Percentiles rank a stretch among this genome's conserved stretches.
Conservation (phyloP, 305 asterid genomes). For the Monarda citriodora region DNA sequence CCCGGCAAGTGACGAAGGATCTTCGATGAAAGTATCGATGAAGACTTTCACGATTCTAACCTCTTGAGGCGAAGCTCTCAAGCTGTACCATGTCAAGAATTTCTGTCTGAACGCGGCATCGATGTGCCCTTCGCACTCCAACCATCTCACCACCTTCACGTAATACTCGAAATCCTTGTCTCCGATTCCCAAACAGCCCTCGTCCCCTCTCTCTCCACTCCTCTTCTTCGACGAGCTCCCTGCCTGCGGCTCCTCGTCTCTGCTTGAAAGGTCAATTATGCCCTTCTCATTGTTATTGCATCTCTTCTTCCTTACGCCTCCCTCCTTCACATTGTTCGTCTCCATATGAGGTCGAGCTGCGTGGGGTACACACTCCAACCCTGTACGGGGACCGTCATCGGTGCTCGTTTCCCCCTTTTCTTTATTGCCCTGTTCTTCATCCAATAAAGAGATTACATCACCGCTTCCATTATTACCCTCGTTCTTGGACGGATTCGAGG, state of each 20-base stretch:
- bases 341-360: slow-evolving; percentile 47
- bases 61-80: slow-evolving; percentile 76
- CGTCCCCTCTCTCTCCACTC: slow-evolving; percentile 36
- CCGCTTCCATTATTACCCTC: slow-evolving; percentile 29
- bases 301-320: slow-evolving; percentile 37
- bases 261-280: slow-evolving; percentile 26
- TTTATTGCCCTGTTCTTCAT: slow-evolving; percentile 37
- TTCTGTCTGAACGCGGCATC: slow-evolving; percentile 70
- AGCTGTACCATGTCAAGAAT: slow-evolving; percentile 87
- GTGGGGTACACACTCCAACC: slow-evolving; percentile 42
- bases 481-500: slow-evolving; percentile 27
- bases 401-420: slow-evolving; percentile 49
- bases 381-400: slow-evolving; percentile 42
- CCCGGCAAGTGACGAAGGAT: slow-evolving; percentile 72
- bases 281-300: slow-evolving; percentile 32
- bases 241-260: slow-evolving; percentile 53
- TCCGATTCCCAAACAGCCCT: slow-evolving; percentile 42
- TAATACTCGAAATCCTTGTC: slow-evolving; percentile 77
- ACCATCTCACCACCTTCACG: slow-evolving; percentile 64
- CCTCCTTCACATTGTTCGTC: slow-evolving; percentile 47
- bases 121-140: slow-evolving; percentile 78
- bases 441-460: slow-evolving; percentile 31
- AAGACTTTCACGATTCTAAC: slow-evolving; percentile 58
- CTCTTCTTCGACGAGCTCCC: slow-evolving; percentile 82
- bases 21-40: slow-evolving; percentile 68